These are phyloP conservation scores for Coix lacrymajobi DNA, from an alignment of 176 grass and related monocot genomes.

Conservation along the genomic window DNA sequence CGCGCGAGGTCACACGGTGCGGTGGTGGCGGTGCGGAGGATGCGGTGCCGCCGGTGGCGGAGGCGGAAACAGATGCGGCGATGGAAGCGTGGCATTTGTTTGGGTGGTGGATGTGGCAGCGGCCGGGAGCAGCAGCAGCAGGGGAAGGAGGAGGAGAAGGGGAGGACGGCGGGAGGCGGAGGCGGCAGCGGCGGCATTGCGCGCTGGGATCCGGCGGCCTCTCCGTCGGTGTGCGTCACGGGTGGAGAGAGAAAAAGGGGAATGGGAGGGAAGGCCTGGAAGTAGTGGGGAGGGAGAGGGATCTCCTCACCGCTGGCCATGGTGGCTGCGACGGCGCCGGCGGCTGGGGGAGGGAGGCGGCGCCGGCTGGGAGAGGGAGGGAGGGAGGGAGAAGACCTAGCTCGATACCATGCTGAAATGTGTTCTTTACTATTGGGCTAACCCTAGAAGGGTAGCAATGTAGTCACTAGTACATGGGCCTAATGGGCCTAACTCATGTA, in stretches of 20 bases:
- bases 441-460: too few species aligned
- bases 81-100: neutral
- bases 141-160: neutral
- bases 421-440: too few species aligned
- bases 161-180: neutral
- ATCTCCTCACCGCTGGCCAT: too few species aligned
- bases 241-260: neutral
- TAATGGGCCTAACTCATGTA: too few species aligned
- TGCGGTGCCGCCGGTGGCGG: neutral
- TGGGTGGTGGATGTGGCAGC: neutral
- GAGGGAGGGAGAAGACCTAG: too few species aligned
- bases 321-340: too few species aligned
- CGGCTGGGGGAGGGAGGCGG: too few species aligned
- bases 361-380: too few species aligned
- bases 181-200: neutral
- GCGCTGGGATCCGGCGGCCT: neutral
- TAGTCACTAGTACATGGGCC: too few species aligned
- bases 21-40: constrained; percentile 19
- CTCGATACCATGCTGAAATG: too few species aligned
- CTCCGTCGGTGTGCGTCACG: neutral
- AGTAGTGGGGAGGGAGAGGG: too few species aligned
- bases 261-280: too few species aligned
- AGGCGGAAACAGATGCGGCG: neutral
- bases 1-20: neutral
- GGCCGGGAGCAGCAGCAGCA: neutral